A percentile compares a stretch with the other conserved stretches of the same genome.
phyloP scores from a whole-genome alignment of 768 basidiomycete genomes.

The Termitomyces sp. region DNA sequence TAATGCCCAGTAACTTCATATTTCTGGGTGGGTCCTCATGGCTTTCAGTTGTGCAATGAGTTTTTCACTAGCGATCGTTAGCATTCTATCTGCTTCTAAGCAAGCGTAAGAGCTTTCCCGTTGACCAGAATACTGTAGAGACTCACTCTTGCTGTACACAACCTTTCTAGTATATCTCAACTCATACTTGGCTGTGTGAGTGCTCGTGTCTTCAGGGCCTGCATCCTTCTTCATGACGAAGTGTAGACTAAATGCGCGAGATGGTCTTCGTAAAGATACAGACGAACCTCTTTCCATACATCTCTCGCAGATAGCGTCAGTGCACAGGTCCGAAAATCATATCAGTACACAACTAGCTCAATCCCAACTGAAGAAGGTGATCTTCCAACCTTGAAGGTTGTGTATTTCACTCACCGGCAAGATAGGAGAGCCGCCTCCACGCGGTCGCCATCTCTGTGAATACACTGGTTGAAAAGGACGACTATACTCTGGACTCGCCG shows the following conservation, averaged over 20 bases:
- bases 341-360: not conserved
- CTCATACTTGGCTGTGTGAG: conserved; percentile 48
- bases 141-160: not conserved
- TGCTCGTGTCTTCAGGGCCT: not conserved
- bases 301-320: conserved; percentile 31
- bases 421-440: conserved; percentile 10
- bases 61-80: conserved; percentile 5
- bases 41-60: not conserved
- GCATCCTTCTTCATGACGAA: not conserved
- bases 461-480: conserved; percentile 12
- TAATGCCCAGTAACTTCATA: conserved; percentile 55
- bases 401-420: not conserved
- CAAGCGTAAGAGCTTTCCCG: conserved; percentile 36
- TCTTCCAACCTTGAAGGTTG: not conserved
- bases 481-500: not conserved
- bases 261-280: conserved; percentile 32
- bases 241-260: conserved; percentile 43
- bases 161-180: conserved; percentile 47
- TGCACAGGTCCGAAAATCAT: conserved; percentile 1
- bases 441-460: conserved; percentile 15
- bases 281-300: conserved; percentile 40
- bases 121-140: not conserved
- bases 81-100: conserved; percentile 50
- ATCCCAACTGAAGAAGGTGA: conserved; percentile 13
- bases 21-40: conserved; percentile 39